Percentiles rank a stretch among this genome's conserved stretches.
Evolutionary conservation across 345 rosid genomes (phyloP).

Genomic region (Cardamine occulta): DNA sequence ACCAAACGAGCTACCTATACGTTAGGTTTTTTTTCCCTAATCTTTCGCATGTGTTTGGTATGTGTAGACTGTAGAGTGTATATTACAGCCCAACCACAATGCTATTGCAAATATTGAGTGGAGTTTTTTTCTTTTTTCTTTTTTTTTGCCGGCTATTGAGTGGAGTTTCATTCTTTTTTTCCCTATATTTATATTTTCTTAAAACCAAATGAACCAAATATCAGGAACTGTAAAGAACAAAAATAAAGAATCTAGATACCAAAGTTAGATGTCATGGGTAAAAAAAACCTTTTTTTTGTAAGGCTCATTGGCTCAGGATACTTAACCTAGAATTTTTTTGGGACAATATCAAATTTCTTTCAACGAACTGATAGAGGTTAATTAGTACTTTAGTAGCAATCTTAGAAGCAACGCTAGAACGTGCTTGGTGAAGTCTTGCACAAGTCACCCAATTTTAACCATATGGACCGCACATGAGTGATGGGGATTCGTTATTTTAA

Average conservation of each 20-base stretch:
- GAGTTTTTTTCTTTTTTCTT: background rate
- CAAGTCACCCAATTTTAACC: slow-evolving; percentile 18
- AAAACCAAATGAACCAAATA: slow-evolving; percentile 4
- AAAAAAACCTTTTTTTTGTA: no score
- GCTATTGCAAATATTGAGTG: background rate
- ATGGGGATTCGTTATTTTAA: slow-evolving; percentile 19
- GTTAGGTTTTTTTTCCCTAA: background rate
- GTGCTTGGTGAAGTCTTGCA: slow-evolving; percentile 23
- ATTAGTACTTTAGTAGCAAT: background rate
- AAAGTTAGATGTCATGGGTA: background rate
- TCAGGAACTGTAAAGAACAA: background rate
- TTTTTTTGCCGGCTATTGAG: no score
- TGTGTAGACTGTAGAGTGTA: background rate
- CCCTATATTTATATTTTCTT: background rate
- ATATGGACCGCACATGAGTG: slow-evolving; percentile 30
- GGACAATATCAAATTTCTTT: background rate
- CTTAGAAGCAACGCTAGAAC: slow-evolving; percentile 40
- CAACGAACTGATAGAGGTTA: background rate
- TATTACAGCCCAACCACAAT: slow-evolving; percentile 8
- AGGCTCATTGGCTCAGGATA: slow-evolving; percentile 4
- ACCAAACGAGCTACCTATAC: slow-evolving; percentile 2
- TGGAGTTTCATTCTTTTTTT: background rate
- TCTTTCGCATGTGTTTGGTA: slow-evolving; percentile 7
- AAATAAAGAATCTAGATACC: background rate
- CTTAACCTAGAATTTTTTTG: background rate